phyloP scores from a whole-genome alignment of 495 filamentous ascomycete species.

The Podospora sp. region DNA sequence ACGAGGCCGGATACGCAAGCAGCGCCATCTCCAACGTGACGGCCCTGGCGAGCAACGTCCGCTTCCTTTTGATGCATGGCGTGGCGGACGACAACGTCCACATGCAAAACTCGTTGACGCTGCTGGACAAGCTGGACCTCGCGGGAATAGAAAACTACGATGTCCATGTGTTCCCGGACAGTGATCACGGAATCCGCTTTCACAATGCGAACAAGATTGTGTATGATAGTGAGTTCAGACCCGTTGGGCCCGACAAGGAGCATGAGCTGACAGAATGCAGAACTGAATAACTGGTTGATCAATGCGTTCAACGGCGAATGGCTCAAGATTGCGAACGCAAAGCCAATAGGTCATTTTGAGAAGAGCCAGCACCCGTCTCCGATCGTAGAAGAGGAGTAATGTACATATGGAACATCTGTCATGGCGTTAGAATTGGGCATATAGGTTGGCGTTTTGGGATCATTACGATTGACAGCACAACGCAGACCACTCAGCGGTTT shows the following conservation, averaged over 20 bases:
- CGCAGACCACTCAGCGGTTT: neutral
- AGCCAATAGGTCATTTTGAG: constrained; percentile 48
- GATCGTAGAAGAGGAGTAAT: constrained; percentile 1
- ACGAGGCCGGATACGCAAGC: constrained; percentile 73
- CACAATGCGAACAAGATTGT: constrained; percentile 92
- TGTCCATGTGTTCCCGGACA: constrained; percentile 93
- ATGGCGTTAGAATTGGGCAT: constrained; percentile 13
- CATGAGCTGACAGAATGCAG: constrained; percentile 51
- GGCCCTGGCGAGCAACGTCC: constrained; percentile 70
- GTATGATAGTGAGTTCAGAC: constrained; percentile 76
- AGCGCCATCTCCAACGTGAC: constrained; percentile 71
- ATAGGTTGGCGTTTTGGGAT: constrained; percentile 1
- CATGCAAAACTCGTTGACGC: constrained; percentile 83
- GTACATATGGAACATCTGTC: neutral
- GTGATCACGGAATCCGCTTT: constrained; percentile 93
- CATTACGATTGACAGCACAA: neutral
- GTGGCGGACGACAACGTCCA: constrained; percentile 96
- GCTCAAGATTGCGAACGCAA: constrained; percentile 70
- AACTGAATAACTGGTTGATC: constrained; percentile 87
- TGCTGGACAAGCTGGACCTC: constrained; percentile 86
- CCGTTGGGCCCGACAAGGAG: neutral
- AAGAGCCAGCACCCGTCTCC: constrained; percentile 13
- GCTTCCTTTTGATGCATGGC: constrained; percentile 94
- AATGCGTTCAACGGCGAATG: constrained; percentile 99
- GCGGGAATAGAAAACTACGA: constrained; percentile 91